Base-by-base conservation (phyloP, 257 asterid genomes). In the Penstemon newberryi region DNA sequence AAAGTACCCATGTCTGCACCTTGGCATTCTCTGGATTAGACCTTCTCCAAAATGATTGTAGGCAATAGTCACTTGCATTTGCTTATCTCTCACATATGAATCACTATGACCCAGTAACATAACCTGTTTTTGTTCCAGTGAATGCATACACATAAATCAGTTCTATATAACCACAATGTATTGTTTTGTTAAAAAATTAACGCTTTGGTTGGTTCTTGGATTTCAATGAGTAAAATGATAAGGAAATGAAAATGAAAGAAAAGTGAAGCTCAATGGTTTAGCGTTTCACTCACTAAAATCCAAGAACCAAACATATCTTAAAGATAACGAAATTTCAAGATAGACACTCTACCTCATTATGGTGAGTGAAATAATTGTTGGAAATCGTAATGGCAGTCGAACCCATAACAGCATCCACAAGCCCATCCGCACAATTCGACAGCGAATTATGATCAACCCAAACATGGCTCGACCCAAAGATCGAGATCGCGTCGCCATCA, bases 1-100 rank as follows among this genome's bases (percentile, higher is more conserved):
- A 85, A 89, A 91, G 81, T 91, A 91, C 12, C 97, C 97, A 45
- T 91, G 97, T 70, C 97, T 82, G 68, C 98, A 91, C 85, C 97
- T 91, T 42, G 97, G 97, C 97, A 91, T 91, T 70, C 97, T 87
- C 76, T 91, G 97, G 49, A 87, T 87, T 39, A 91, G 97, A 56
- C 96, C 97, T 75, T 91, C 96, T 55, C 97, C 96, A 15, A 91
- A 89, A 84, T 91, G 97, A 79, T 91, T 91, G 74, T 69, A 91
- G 25, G 98, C 98, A 70, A 91, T 91, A 7, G 98, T 91, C 43
- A 73, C 96, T 75, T 91, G 98, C 98, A 91, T 91, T 42, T 77
- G 84, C 81, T 84, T 85, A 85, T 89, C 98, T 56, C 88, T 81
- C 57, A 63, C 60, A 37, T 89, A 91, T 45, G 94, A 77, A 65